These are phyloP conservation scores for Nitzschia palea DNA, from an alignment of 108 stramenopile genomes.

Conservation along the genomic window DNA sequence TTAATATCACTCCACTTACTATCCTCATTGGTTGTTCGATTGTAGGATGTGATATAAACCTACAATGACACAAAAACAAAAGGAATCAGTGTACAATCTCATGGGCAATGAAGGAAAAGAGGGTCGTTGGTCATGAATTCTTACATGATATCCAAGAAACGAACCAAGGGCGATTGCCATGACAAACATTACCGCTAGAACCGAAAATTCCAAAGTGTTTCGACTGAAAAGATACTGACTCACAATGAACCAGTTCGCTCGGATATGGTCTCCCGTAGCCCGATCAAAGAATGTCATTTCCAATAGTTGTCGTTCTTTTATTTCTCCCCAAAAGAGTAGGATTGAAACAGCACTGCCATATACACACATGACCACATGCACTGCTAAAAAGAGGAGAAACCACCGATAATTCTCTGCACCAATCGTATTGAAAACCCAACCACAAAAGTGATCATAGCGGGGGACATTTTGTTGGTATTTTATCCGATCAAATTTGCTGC, in stretches of 20 bases:
- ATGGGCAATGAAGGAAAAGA: not conserved
- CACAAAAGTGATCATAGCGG: slow-evolving; percentile 91
- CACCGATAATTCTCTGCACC: slow-evolving; percentile 91
- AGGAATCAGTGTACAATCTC: not conserved
- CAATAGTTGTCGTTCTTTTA: slow-evolving; percentile 56
- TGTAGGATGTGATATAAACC: slow-evolving; percentile 43
- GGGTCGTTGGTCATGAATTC: not conserved
- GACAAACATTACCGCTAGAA: slow-evolving; percentile 50
- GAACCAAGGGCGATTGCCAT: slow-evolving; percentile 58
- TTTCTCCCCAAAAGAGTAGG: slow-evolving; percentile 48
- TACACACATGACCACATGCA: slow-evolving; percentile 77
- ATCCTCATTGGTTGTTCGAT: slow-evolving; percentile 88
- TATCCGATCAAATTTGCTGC: slow-evolving; percentile 83
- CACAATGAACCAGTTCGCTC: slow-evolving; percentile 50
- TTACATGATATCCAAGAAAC: slow-evolving; percentile 66
- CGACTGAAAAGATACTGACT: slow-evolving; percentile 65
- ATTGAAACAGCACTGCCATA: slow-evolving; percentile 61
- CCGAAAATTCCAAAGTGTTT: slow-evolving; percentile 25
- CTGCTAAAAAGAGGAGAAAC: slow-evolving; percentile 75
- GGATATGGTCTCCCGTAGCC: slow-evolving; percentile 57
- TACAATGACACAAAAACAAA: not conserved
- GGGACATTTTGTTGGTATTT: slow-evolving; percentile 58
- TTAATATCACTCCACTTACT: slow-evolving; percentile 77
- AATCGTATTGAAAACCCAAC: slow-evolving; percentile 84
- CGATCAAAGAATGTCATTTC: slow-evolving; percentile 72